Evolutionary conservation across 2,329 filamentous ascomycete species (phyloP).

Genomic region (Monosporascus sp.): DNA sequence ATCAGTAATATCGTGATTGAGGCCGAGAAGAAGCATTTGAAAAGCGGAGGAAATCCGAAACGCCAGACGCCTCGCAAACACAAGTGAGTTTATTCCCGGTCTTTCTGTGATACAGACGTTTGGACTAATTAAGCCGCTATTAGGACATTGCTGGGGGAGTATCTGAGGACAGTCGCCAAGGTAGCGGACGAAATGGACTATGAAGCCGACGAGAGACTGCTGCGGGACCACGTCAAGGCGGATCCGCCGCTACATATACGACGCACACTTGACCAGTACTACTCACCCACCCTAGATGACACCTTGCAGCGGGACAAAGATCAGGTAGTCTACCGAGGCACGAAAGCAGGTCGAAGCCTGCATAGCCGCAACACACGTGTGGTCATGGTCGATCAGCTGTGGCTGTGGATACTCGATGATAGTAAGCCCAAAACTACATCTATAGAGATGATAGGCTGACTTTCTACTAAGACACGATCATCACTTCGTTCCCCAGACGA

Average conservation of each 20-base stretch:
- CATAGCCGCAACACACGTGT: background rate
- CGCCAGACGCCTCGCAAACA: background rate
- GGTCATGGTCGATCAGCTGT: conserved; percentile 16
- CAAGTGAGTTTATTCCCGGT: background rate
- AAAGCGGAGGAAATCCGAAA: background rate
- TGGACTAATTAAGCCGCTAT: background rate
- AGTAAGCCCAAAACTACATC: background rate
- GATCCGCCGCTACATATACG: conserved; percentile 20
- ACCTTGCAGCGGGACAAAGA: conserved; percentile 18
- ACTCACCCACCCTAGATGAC: conserved; percentile 23
- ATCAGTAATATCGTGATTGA: background rate
- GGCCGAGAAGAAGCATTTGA: background rate
- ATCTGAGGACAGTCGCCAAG: conserved; percentile 10
- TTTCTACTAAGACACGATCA: conserved; percentile 28
- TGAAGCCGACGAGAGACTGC: conserved; percentile 13
- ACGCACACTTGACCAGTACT: conserved; percentile 26
- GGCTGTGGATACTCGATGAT: conserved; percentile 14
- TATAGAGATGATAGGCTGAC: background rate
- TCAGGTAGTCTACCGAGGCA: conserved; percentile 14
- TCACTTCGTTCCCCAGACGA: conserved; percentile 33
- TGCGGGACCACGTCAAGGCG: conserved; percentile 10
- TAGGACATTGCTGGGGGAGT: conserved; percentile 4
- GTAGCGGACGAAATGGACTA: conserved; percentile 17
- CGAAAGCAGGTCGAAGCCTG: background rate
- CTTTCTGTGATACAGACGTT: too few species aligned